phyloP scores from a whole-genome alignment of 2,329 filamentous ascomycete genomes.

The Phyllosticta capitalensis region DNA sequence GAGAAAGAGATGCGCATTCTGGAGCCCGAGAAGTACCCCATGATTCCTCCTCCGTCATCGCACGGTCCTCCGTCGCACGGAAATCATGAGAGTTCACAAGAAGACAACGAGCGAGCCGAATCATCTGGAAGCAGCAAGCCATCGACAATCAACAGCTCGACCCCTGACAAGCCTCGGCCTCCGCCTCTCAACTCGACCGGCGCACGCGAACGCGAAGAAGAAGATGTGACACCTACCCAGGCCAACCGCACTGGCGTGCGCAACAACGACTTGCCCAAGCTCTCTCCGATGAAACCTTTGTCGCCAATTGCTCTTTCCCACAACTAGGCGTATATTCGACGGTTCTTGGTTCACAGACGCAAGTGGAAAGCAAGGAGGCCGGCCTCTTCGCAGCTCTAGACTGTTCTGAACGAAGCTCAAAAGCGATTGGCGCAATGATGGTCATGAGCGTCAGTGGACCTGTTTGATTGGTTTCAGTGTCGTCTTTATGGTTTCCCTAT shows the following conservation, averaged over 20 bases:
- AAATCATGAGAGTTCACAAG: not conserved
- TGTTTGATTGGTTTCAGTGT: not conserved
- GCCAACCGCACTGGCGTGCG: constrained; percentile 27
- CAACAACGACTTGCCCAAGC: constrained; percentile 35
- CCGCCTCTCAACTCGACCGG: constrained; percentile 7
- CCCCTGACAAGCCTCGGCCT: constrained; percentile 11
- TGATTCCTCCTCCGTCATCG: constrained; percentile 4
- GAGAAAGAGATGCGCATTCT: constrained; percentile 45
- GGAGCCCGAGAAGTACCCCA: constrained; percentile 11
- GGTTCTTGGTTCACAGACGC: not conserved
- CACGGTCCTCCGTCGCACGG: constrained; percentile 4
- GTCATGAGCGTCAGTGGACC: not conserved
- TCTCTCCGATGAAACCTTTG: constrained; percentile 58
- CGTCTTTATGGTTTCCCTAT: not conserved
- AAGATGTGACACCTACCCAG: constrained; percentile 28
- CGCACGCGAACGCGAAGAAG: constrained; percentile 10
- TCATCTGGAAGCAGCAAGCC: constrained; percentile 53
- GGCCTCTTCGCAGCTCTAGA: not conserved
- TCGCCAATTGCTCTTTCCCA: constrained; percentile 35
- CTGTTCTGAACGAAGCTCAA: not conserved
- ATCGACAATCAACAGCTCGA: constrained; percentile 24
- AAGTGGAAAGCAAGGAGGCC: not conserved
- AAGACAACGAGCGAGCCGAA: constrained; percentile 44
- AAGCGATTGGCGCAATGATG: not conserved
- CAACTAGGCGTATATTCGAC: not conserved